phyloP scores from a whole-genome alignment of 495 filamentous ascomycete species.

The Penicillium robsamsonii region DNA sequence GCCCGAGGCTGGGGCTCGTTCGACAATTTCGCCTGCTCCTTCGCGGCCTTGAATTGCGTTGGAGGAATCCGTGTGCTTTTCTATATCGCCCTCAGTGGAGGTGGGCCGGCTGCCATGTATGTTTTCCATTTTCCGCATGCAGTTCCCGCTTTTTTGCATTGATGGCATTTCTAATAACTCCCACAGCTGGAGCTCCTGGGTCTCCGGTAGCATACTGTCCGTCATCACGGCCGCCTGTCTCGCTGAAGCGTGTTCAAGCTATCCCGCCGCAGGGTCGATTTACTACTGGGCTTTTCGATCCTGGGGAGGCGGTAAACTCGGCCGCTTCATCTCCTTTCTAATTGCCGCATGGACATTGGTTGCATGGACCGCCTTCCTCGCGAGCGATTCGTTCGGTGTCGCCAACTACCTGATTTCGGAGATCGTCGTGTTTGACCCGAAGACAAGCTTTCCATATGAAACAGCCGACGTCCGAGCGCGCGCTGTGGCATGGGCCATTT shows the following conservation, averaged over 20 bases:
- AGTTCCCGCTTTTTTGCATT: not conserved
- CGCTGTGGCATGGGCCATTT: conserved; percentile 35
- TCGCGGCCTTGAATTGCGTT: conserved; percentile 34
- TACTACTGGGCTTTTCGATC: conserved; percentile 43
- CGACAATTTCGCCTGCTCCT: conserved; percentile 38
- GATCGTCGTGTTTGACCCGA: conserved; percentile 31
- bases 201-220: conserved; percentile 36
- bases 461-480: conserved; percentile 32
- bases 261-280: conserved; percentile 36
- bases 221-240: conserved; percentile 37
- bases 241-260: conserved; percentile 36
- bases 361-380: conserved; percentile 37
- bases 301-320: conserved; percentile 30
- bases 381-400: conserved; percentile 37
- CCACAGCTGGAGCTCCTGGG: conserved; percentile 33
- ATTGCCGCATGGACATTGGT: conserved; percentile 39
- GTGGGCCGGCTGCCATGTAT: conserved; percentile 35
- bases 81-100: conserved; percentile 35
- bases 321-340: conserved; percentile 34
- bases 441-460: conserved; percentile 31
- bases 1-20: conserved; percentile 33
- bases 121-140: not conserved
- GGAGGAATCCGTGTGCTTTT: conserved; percentile 36
- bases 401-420: conserved; percentile 38
- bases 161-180: conserved; percentile 7